Evolutionary conservation across 2,329 filamentous ascomycete species (phyloP), one percentile per base, ranked within the genome.

Genomic region (Stagonosporopsis tanaceti): DNA sequence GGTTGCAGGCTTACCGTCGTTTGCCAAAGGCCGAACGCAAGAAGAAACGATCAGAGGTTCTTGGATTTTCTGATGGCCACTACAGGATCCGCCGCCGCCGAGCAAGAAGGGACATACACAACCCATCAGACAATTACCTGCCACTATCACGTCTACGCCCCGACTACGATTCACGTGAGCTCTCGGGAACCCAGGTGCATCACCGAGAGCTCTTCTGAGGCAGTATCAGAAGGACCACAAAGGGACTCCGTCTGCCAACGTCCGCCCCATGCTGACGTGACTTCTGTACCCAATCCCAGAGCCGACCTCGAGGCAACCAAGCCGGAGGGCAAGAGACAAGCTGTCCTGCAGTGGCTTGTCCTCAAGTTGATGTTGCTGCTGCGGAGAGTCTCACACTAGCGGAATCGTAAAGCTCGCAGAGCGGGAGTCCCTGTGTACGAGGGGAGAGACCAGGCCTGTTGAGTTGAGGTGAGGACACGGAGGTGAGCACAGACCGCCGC

Each of bases 401-500:
- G 12, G 20, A 22, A 24, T 22, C 22, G 7, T 7, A 24, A 14
- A 2, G 9, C 11, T 32, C 14, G 17, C 11, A 38, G 20, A 25
- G 24, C 8, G 30, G 37, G 15, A 8, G 25, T 40, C 8, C 7
- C 20, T 5, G n/a, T 47, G 42, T 17, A 14, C 17, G 37, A 15
- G 32, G 20, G 20, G 9, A 22, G 22, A 42, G 38, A 25, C 27
- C 14, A n/a, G 17, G 28, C 30, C 8, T 25, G 12, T 34, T n/a
- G 41, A n/a, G 39, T 25, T 30, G n/a, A 22, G 24, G 40, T n/a
- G 15, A 22, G 8, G 42, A 32, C 6, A 20, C 67, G 63, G 64
- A 68, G 60, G 64, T 65, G 62, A 62, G 68, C 69, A 69, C 68
- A 55, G 69, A 65, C 68, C 32, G 38, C 55, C 58, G 60, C 64